Evolutionary conservation across 2,329 filamentous ascomycete species (phyloP), one percentile per base, ranked within the genome.

Genomic region (Arachnomyces sp.): DNA sequence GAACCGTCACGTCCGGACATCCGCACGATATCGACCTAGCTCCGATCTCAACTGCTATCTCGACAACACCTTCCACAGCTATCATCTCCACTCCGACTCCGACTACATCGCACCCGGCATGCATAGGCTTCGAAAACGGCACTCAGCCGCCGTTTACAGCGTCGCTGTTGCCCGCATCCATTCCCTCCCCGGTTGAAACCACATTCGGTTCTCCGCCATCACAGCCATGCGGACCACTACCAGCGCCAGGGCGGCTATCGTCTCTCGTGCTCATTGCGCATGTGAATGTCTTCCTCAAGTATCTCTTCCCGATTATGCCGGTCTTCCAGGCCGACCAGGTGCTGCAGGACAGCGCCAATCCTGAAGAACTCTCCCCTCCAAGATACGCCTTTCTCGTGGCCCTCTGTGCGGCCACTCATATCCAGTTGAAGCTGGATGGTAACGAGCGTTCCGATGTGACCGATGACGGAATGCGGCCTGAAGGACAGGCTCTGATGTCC

Each of bases 401-500:
- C 1, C 44, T 69, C 2, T 69, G 66, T 43, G 61, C 66, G 1
- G 62, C 66, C 12, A 66, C 66, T 3, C 63, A 67, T 47, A 65
- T 68, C n/a, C 66, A 69, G 44, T 53, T 67, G 16, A 65, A 63
- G 31, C 42, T 65, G 3, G 62, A 65, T 35, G 62, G 60, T 0
- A 45, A 54, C 4, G 43, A 45, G 2, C 44, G 51, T 8, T 36
- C 53, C 3, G 51, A 56, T 32, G 28, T 53, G 1, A 47, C 50
- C 7, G 44, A 49, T 13, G 41, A 56, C 12, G 51, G 56, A 69
- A 58, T 73, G 66, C 48, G 68, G 37, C 74, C 78, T 40, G 73
- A 71, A 52, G 34, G 74, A 66, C 53, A 80, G 17, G 52, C 77
- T 44, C 72, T 83, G 34, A 70, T 80, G 31, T 78, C 80, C 0